Evolutionary conservation across 352 stramenopile species (phyloP), one percentile per base, ranked within the genome.

Genomic region (Pythium aquatile): DNA sequence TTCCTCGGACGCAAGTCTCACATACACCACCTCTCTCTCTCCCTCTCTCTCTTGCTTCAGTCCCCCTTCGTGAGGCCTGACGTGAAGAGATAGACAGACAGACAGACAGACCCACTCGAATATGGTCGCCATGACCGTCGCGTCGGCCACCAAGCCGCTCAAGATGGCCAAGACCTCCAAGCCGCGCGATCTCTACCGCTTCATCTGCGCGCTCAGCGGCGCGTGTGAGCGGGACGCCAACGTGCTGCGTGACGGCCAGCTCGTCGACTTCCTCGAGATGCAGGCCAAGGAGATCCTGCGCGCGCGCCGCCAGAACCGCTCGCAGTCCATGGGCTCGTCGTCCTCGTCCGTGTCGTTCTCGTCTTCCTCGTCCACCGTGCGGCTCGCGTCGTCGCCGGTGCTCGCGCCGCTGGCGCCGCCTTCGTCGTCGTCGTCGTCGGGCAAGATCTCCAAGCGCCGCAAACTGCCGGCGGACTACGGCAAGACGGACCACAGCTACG

Each of bases 251-350:
- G 83, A 92, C 62, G 63, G 67, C 29, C 70, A 78, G 63, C 75
- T 92, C 20, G 81, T 92, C 63, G 83, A 92, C 66, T 56, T 61
- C 32, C 61, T 92, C 35, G 83, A 92, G 69, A 68, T 66, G 10
- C 69, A 75, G 35, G 83, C 81, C 17, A 79, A 77, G 47, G 63
- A 78, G 63, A 90, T 92, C 29, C 66, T 84, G 55, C 71, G 71
- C 10, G 57, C 76, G 16, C 78, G 74, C 29, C 63, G 61, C 32
- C 58, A 63, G 44, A 66, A 47, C 28, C 47, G 49, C 8, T 40
- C 33, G 10, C 2, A 32, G 26, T 61, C 65, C 29, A 53, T 68
- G 44, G 54, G 39, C 6, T 56, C 66, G 47, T 55, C 59, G 3
- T 73, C 66, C 13, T 72, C 58, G 9, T 60, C 46, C n/a, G 32